A percentile compares a stretch with the other conserved stretches of the same genome.
Conservation (phyloP, 106 monocot species). For the Dendrobium officinale region DNA sequence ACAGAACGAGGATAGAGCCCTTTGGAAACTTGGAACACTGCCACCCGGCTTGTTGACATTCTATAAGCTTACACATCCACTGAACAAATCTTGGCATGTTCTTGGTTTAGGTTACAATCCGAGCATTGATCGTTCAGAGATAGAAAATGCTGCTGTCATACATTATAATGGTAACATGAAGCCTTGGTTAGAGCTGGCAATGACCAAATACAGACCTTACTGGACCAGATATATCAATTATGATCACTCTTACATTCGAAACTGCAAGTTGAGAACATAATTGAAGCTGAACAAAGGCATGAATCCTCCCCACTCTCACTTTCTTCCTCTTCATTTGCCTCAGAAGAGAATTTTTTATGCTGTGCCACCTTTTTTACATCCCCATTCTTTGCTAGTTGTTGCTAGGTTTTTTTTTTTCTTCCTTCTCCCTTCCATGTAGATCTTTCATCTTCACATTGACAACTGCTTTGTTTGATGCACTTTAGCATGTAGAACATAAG, state of each 20-base stretch:
- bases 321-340: neutral
- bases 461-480: neutral
- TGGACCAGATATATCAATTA: slow-evolving; percentile 69
- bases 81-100: slow-evolving; percentile 73
- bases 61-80: slow-evolving; percentile 49
- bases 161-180: slow-evolving; percentile 80
- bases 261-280: slow-evolving; percentile 37
- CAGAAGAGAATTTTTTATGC: neutral
- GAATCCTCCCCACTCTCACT: neutral
- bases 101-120: slow-evolving; percentile 69
- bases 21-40: slow-evolving; percentile 74
- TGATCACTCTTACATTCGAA: slow-evolving; percentile 42
- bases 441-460: neutral
- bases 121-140: slow-evolving; percentile 52
- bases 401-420: neutral
- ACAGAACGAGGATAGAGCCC: slow-evolving; percentile 51
- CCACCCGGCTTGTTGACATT: slow-evolving; percentile 66
- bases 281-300: neutral
- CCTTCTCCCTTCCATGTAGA: neutral
- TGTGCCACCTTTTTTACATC: neutral
- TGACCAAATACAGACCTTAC: slow-evolving; percentile 59
- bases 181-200: slow-evolving; percentile 66
- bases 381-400: neutral
- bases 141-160: slow-evolving; percentile 61
- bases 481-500: neutral